phyloP scores from a whole-genome alignment of 2,329 filamentous ascomycete species.

The Cadophora sp. region DNA sequence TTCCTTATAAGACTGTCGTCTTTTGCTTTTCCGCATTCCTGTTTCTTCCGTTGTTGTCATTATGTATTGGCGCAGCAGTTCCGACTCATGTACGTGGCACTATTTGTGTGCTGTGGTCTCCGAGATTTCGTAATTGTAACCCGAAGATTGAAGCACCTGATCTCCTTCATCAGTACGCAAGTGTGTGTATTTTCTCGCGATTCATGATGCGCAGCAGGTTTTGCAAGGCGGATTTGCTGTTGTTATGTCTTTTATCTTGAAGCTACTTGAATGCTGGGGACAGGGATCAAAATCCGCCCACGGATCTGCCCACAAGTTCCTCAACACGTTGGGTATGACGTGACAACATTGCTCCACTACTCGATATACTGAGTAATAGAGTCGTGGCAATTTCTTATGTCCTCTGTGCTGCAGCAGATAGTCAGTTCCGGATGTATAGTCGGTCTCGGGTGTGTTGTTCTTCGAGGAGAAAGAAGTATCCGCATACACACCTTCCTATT shows the following conservation, averaged over 20 bases:
- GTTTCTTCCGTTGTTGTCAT: background rate
- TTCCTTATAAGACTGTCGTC: background rate
- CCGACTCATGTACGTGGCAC: background rate
- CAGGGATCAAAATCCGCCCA: background rate
- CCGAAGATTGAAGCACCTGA: background rate
- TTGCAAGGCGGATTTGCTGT: background rate
- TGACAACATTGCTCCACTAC: background rate
- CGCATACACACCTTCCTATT: background rate
- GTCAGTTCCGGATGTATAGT: background rate
- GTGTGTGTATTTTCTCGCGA: background rate
- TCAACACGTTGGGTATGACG: background rate
- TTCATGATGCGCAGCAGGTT: background rate
- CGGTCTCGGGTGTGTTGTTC: background rate
- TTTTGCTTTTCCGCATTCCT: background rate
- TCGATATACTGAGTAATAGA: background rate
- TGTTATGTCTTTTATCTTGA: background rate
- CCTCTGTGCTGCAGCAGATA: background rate
- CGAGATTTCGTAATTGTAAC: background rate
- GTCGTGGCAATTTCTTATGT: background rate
- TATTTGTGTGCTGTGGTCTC: background rate
- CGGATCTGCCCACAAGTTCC: background rate
- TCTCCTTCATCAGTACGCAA: background rate
- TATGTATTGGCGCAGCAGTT: background rate
- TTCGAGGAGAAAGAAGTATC: background rate
- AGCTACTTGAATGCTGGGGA: background rate